These are phyloP conservation scores for Neofusicoccum ribis DNA, from an alignment of 2,329 filamentous ascomycete species.

Conservation along the genomic window DNA sequence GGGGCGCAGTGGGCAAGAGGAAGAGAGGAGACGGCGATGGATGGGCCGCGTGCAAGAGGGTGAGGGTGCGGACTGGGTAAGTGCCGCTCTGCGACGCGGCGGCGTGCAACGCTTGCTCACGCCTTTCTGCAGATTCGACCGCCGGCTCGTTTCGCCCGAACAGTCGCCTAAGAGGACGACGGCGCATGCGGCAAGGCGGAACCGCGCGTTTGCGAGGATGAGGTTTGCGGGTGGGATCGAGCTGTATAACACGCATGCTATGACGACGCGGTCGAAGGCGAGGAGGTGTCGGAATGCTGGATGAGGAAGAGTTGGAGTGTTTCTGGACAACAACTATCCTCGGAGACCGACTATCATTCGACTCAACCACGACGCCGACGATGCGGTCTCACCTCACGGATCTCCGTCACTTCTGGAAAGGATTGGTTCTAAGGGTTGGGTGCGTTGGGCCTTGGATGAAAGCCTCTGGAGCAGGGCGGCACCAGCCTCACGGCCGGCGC, in stretches of 20 bases:
- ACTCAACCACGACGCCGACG: too few relatives aligned
- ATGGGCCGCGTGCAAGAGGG: background rate
- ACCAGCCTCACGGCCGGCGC: too few relatives aligned
- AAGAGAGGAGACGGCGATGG: background rate
- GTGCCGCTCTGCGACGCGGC: background rate
- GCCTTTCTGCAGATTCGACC: background rate
- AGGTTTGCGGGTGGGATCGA: background rate
- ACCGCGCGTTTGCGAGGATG: background rate
- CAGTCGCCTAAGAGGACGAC: background rate
- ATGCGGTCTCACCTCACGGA: too few relatives aligned
- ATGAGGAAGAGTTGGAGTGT: background rate
- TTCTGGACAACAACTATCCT: too few relatives aligned
- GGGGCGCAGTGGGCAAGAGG: too few relatives aligned
- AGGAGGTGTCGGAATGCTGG: background rate
- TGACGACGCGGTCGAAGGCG: slow-evolving; percentile 4
- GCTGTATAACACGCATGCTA: background rate
- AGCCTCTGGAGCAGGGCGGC: too few relatives aligned
- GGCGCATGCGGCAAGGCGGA: background rate
- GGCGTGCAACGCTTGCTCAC: background rate
- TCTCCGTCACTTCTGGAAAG: too few relatives aligned
- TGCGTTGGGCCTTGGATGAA: too few relatives aligned
- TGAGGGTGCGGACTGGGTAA: background rate
- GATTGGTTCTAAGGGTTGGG: too few relatives aligned
- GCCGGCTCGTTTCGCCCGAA: background rate
- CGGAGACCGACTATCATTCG: too few relatives aligned